These are phyloP conservation scores for Linum tenue DNA, from an alignment of 345 rosid species.

Conservation along the genomic window DNA sequence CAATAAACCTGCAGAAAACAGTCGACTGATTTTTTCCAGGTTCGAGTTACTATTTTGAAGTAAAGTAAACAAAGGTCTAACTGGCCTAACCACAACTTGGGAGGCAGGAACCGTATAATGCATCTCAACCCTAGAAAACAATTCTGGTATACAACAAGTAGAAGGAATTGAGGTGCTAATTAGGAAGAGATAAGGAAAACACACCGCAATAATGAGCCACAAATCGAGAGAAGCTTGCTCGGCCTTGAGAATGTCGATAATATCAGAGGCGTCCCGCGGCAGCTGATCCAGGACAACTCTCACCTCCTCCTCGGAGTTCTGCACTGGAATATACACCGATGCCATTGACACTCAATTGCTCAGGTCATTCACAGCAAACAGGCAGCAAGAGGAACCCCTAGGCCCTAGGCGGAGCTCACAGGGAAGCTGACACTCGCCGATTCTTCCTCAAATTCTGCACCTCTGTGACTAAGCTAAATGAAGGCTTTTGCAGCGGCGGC, in stretches of 20 bases:
- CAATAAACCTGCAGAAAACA: background rate
- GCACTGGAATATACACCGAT: constrained; percentile 87
- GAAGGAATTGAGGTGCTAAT: background rate
- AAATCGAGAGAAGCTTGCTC: constrained; percentile 98
- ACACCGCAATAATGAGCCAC: constrained; percentile 94
- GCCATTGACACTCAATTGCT: constrained; percentile 38
- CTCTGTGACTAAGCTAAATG: too few relatives aligned
- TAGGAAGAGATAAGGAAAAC: background rate
- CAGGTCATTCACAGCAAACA: background rate
- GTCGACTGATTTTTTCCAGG: background rate
- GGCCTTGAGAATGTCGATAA: constrained; percentile 95
- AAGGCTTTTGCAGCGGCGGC: too few relatives aligned
- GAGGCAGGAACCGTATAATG: background rate
- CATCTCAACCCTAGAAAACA: background rate
- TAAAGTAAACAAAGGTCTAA: background rate
- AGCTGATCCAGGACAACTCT: constrained; percentile 93
- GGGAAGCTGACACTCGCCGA: background rate
- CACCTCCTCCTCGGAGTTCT: constrained; percentile 98
- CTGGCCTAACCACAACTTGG: background rate
- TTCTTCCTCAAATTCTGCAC: background rate
- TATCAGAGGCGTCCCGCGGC: constrained; percentile 92
- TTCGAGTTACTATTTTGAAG: background rate
- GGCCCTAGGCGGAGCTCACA: background rate
- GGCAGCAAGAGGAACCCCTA: background rate
- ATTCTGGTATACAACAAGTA: background rate